Base-by-base conservation (phyloP, 2,329 filamentous ascomycete genomes). In the Xylaria hypoxylon region DNA sequence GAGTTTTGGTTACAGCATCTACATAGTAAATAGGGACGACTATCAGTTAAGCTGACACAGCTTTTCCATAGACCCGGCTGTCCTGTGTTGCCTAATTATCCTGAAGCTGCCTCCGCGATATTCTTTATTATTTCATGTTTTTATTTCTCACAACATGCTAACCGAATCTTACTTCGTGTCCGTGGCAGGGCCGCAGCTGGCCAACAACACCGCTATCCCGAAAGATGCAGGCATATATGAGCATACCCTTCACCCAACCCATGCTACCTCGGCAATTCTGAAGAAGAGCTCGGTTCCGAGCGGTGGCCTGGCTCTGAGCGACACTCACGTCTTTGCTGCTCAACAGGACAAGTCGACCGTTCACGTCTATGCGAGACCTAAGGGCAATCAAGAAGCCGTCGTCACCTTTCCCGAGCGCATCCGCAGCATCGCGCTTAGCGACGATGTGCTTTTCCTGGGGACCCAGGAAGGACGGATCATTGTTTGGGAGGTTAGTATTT, bases 271-370 rank as follows among this genome's bases (percentile, higher is more conserved):
- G 75, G 84, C 89, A 69, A 87, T 90, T 53, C 94, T 96, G 85
- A 98, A 97, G 85, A 98, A 97, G 82, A 97, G 92, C 82, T 92
- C 92, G 17, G 89, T 90, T n/a, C 86, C 90, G 28, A 83, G 86
- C 64, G 92, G 95, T 78, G 91, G 92, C 73, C 82, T 99, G 62
- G 94, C 93, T 33, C 86, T 94, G 72, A 96, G 87, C 79, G 84
- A 87, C 50, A 90, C 90, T 22, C 96, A 99, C 77, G 85, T 98
- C 52, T 99, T 97, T 77, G 91, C 94, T 3, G 95, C 93, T 3
- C 96, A 99, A 78, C 86, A 91, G 56, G 94, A 94, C 70, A 98
- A 97, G 79, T 93, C 94, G 0, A 92, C 97, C 47, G 87, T 99
- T 1, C 93, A 98, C 80, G 93, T 99, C 62, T 99, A 98, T 80